Percentiles rank a stretch among this genome's conserved stretches.
Conservation (phyloP, 2,329 filamentous ascomycete genomes). For the Ophiostoma angusticollis region DNA sequence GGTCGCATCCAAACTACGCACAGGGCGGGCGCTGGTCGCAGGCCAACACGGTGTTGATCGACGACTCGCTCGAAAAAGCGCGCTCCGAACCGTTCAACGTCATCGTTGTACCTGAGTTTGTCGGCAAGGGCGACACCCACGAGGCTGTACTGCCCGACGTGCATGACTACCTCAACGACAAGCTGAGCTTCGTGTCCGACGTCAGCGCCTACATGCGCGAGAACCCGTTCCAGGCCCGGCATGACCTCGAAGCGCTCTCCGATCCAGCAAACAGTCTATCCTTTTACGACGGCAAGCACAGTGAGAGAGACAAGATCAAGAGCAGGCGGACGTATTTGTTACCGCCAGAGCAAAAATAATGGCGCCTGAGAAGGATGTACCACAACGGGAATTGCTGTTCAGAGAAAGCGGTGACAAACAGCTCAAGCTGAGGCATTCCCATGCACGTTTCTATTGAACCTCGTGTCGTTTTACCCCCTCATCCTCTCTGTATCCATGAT, state of each 20-base stretch:
- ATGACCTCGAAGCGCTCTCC: slow-evolving; percentile 3
- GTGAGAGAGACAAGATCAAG: too few species aligned
- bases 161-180: slow-evolving; percentile 49
- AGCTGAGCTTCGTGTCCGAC: slow-evolving; percentile 40
- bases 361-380: too few species aligned
- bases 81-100: slow-evolving; percentile 73
- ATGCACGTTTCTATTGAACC: neutral
- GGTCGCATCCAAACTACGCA: slow-evolving; percentile 29
- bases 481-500: slow-evolving; percentile 3
- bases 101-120: slow-evolving; percentile 68
- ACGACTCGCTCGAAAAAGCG: slow-evolving; percentile 74
- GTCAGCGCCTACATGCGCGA: slow-evolving; percentile 48
- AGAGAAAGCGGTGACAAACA: too few species aligned
- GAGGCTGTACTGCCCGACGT: slow-evolving; percentile 41
- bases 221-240: slow-evolving; percentile 29
- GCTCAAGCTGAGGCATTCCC: neutral
- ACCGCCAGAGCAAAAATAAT: too few species aligned
- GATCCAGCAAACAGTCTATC: neutral
- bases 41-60: slow-evolving; percentile 77
- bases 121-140: slow-evolving; percentile 29
- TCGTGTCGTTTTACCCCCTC: slow-evolving; percentile 1
- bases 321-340: too few species aligned
- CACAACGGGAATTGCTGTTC: too few species aligned
- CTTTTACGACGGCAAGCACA: neutral
- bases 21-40: slow-evolving; percentile 50